A percentile compares a stretch with the other conserved stretches of the same genome.
These are phyloP conservation scores for Aspergillus steynii DNA, from an alignment of 495 filamentous ascomycete genomes.

Conservation along the genomic window DNA sequence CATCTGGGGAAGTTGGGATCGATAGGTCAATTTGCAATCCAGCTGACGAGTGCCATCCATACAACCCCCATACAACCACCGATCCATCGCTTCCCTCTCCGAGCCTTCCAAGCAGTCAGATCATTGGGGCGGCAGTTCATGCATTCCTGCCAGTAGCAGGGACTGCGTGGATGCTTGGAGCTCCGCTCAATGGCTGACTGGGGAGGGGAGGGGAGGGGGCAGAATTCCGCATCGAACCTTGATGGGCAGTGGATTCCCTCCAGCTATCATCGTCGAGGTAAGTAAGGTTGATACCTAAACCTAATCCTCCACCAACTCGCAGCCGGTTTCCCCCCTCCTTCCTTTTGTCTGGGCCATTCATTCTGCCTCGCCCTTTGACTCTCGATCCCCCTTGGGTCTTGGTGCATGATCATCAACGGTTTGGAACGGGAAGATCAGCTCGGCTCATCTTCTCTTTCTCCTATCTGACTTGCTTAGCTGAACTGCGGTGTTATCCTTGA, in stretches of 20 bases:
- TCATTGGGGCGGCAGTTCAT: slow-evolving; percentile 17
- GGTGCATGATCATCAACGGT: neutral
- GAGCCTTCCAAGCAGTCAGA: neutral
- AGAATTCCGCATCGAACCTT: neutral
- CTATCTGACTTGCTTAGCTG: neutral
- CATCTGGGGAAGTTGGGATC: slow-evolving; percentile 14
- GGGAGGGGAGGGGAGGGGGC: neutral
- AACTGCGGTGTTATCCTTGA: too few relatives aligned
- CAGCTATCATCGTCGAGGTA: slow-evolving; percentile 1
- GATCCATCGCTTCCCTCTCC: slow-evolving; percentile 5
- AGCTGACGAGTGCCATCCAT: slow-evolving; percentile 16
- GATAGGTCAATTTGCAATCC: slow-evolving; percentile 23
- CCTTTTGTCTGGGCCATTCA: neutral
- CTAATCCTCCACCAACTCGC: slow-evolving; percentile 7
- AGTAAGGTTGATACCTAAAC: slow-evolving; percentile 18
- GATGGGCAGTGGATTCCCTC: neutral
- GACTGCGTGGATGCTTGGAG: neutral
- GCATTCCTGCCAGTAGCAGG: slow-evolving; percentile 12
- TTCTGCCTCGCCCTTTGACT: neutral
- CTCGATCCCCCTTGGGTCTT: slow-evolving; percentile 1
- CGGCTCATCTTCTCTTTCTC: neutral
- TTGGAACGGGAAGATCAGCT: neutral
- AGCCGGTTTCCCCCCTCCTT: neutral
- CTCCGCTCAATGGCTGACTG: neutral
- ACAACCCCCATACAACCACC: slow-evolving; percentile 1